Base-by-base conservation (phyloP, 768 basidiomycete species). In the Dentipellis sp. region DNA sequence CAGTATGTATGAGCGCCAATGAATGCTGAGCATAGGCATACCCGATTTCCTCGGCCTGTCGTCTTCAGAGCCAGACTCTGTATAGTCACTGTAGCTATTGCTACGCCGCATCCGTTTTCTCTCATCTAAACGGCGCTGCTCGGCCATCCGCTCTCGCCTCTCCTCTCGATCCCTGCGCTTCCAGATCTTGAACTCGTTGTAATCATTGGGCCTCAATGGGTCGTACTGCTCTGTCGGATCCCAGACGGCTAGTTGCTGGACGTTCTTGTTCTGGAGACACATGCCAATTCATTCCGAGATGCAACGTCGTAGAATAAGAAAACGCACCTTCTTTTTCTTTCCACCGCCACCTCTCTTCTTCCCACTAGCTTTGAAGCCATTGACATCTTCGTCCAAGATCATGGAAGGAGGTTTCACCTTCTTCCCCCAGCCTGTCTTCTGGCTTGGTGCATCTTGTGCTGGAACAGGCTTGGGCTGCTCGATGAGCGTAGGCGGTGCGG, bases 401-500 rank as follows among this genome's bases (percentile, higher is more conserved):
- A 94, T 92, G 0, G 88, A 88, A 2, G 91, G 91, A 14, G 91
- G 91, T 63, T 91, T 91, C 65, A 92, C 84, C 67, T 91, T 91
- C 71, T 86, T 88, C 45, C 87, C 87, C 91, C 91, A 91, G 61
- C 84, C 83, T 60, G 50, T 70, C 64, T 60, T 75, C 68, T 16
- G 76, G 71, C 61, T 75, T 71, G n/a, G 72, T 56, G 14, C 69
- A 60, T 67, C 62, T 39, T 78, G 73, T 47, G 67, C 64, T 6
- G 66, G 61, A 40, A 69, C 64, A 14, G 56, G 48, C 52, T 54
- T 56, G 38, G 68, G 65, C 10, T 60, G 52, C 52, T 74, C 65
- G 38, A 83, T 72, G 12, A 88, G 67, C 36, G 78, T 74, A 9
- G 88, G 88, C 1, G 84, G 81, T 1, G 88, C 88, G 58, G 78